These are phyloP conservation scores for Aspergillus sclerotialis DNA, from an alignment of 2,329 filamentous ascomycete genomes.

Conservation along the genomic window DNA sequence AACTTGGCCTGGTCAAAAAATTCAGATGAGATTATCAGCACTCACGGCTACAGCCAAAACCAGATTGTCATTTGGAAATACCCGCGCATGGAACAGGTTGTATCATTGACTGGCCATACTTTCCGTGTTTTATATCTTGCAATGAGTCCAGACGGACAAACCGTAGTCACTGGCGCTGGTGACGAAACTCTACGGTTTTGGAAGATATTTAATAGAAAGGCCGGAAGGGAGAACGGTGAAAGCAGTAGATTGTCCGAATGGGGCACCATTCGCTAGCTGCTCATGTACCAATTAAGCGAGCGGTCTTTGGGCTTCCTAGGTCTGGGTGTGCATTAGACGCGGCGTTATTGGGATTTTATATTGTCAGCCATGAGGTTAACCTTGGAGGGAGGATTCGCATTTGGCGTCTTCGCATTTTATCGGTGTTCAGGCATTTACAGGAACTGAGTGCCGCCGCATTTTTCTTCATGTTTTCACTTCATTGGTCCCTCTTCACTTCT, in stretches of 20 bases:
- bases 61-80: constrained; percentile 99
- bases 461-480: constrained; percentile 7
- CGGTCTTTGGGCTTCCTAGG: constrained; percentile 9
- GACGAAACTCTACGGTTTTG: constrained; percentile 96
- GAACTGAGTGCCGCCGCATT: constrained; percentile 3
- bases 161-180: constrained; percentile 90
- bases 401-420: constrained; percentile 24
- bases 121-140: constrained; percentile 93
- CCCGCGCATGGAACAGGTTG: constrained; percentile 94
- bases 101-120: constrained; percentile 89
- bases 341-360: constrained; percentile 25
- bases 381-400: constrained; percentile 11
- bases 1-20: constrained; percentile 97
- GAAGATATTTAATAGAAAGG: constrained; percentile 86
- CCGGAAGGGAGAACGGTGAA: constrained; percentile 60
- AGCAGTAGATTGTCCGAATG: constrained; percentile 64
- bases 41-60: constrained; percentile 95
- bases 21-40: constrained; percentile 94
- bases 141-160: constrained; percentile 92
- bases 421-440: constrained; percentile 15
- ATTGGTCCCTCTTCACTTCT: constrained; percentile 5
- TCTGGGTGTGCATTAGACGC: constrained; percentile 25
- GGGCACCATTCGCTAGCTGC: constrained; percentile 66
- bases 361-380: constrained; percentile 15
- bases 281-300: constrained; percentile 9